These are phyloP conservation scores for Yamadazyma ubonensis DNA, from an alignment of 805 yeast genomes.

Conservation along the genomic window DNA sequence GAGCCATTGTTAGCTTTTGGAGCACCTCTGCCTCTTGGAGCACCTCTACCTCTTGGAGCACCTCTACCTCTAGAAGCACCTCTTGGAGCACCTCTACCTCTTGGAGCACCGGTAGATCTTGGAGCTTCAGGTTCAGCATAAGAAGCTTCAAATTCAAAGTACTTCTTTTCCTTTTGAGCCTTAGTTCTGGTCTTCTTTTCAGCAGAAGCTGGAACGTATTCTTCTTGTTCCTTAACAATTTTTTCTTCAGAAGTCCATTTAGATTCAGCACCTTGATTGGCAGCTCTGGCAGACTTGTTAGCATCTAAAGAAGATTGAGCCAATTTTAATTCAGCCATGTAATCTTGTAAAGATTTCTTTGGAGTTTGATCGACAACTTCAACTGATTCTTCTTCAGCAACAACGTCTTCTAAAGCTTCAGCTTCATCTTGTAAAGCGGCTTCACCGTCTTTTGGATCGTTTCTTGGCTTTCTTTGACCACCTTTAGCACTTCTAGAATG, in stretches of 20 bases:
- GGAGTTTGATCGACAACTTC: constrained; percentile 39
- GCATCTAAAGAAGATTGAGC: constrained; percentile 42
- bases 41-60: constrained; percentile 15
- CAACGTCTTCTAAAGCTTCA: constrained; percentile 44
- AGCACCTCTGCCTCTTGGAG: constrained; percentile 17
- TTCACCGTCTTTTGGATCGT: constrained; percentile 78
- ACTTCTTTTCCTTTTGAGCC: constrained; percentile 77
- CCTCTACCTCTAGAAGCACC: constrained; percentile 28
- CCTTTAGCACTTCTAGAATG: constrained; percentile 83
- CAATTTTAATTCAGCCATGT: constrained; percentile 66
- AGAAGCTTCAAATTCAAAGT: constrained; percentile 70
- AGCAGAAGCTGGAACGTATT: constrained; percentile 57
- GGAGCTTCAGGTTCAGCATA: constrained; percentile 52
- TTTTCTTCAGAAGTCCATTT: constrained; percentile 52
- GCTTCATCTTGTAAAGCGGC: constrained; percentile 64
- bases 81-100: constrained; percentile 28
- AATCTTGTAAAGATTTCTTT: constrained; percentile 78
- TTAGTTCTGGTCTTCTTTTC: constrained; percentile 69
- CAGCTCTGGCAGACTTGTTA: constrained; percentile 41
- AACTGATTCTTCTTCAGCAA: constrained; percentile 49
- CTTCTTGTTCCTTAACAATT: constrained; percentile 64
- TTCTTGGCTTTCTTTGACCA: constrained; percentile 76
- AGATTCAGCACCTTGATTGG: constrained; percentile 60
- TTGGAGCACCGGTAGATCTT: constrained; percentile 18
- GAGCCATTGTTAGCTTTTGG: constrained; percentile 15